Conservation (phyloP, 306 rosid genomes). For the Bauhinia variegata region DNA sequence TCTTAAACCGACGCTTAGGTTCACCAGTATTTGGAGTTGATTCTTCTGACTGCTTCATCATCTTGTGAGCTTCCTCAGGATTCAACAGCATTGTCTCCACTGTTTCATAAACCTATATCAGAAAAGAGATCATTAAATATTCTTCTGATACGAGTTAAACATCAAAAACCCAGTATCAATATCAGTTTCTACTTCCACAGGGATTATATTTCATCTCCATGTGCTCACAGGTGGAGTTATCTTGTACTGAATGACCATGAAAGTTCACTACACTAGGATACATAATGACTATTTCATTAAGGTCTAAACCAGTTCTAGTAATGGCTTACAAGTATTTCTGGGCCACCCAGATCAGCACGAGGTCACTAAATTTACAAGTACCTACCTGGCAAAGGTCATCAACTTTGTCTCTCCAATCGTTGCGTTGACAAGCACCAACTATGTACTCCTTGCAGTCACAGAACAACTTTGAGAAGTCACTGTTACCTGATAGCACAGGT, state of each 20-base stretch:
- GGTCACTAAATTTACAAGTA: constrained; percentile 27
- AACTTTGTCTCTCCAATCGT: constrained; percentile 60
- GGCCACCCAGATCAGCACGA: too few species aligned
- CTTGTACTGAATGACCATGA: constrained; percentile 1
- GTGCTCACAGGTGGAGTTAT: constrained; percentile 12
- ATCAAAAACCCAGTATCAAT: constrained; percentile 8
- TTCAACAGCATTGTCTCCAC: constrained; percentile 77
- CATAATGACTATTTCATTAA: constrained; percentile 22
- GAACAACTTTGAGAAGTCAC: constrained; percentile 78
- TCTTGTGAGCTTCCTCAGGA: constrained; percentile 81
- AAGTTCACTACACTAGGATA: constrained; percentile 15
- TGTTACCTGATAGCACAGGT: constrained; percentile 52
- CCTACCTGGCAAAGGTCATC: constrained; percentile 89
- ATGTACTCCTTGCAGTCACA: constrained; percentile 86
- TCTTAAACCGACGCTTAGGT: constrained; percentile 65
- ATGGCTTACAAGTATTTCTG: constrained; percentile 11
- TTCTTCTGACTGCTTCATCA: constrained; percentile 74
- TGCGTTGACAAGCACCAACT: constrained; percentile 62
- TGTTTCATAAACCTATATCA: constrained; percentile 79
- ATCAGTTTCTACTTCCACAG: constrained; percentile 5
- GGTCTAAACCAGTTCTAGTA: constrained; percentile 6
- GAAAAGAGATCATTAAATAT: constrained; percentile 14
- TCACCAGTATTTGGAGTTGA: constrained; percentile 41
- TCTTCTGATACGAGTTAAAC: constrained; percentile 8
- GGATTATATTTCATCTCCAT: constrained; percentile 21